These are phyloP conservation scores for Phialophora macrospora DNA, from an alignment of 2,329 filamentous ascomycete genomes.

Conservation along the genomic window DNA sequence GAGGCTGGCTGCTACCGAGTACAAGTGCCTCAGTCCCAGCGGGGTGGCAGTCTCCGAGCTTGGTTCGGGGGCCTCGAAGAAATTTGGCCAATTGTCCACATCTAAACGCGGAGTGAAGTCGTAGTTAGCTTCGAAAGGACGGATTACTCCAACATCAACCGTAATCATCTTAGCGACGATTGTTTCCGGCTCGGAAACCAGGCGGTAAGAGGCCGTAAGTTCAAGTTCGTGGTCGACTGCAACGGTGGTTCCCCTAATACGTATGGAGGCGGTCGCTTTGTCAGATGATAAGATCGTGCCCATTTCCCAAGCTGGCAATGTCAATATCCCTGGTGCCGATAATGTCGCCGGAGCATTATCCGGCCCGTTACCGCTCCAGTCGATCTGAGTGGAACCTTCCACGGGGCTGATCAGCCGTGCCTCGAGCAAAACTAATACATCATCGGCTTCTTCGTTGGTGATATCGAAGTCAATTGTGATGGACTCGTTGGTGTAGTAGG, in stretches of 20 bases:
- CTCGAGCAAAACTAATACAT: slow-evolving; percentile 73
- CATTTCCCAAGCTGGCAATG: slow-evolving; percentile 24
- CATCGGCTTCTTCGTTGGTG: slow-evolving; percentile 80
- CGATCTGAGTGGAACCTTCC: slow-evolving; percentile 52
- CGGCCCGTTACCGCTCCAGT: slow-evolving; percentile 51
- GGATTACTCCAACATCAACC: slow-evolving; percentile 73
- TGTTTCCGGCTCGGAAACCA: slow-evolving; percentile 79
- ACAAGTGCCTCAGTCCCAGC: slow-evolving; percentile 76
- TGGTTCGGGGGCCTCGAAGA: slow-evolving; percentile 64
- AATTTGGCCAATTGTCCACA: slow-evolving; percentile 79
- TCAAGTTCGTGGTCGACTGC: slow-evolving; percentile 69
- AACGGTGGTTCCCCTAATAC: slow-evolving; percentile 59
- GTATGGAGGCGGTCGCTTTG: slow-evolving; percentile 44
- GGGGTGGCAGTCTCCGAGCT: slow-evolving; percentile 23
- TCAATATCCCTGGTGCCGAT: slow-evolving; percentile 27
- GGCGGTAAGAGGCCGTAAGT: slow-evolving; percentile 75
- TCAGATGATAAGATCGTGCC: slow-evolving; percentile 42
- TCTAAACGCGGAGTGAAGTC: slow-evolving; percentile 82
- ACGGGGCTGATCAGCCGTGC: slow-evolving; percentile 67
- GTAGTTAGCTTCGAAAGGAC: slow-evolving; percentile 90
- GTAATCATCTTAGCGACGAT: slow-evolving; percentile 75
- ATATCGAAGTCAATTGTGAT: slow-evolving; percentile 72
- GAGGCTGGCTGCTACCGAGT: slow-evolving; percentile 73
- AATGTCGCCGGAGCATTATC: slow-evolving; percentile 38
- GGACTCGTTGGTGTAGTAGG: slow-evolving; percentile 85